These are phyloP conservation scores for Kuraishia cidri DNA, from an alignment of 805 yeast genomes.

Conservation along the genomic window DNA sequence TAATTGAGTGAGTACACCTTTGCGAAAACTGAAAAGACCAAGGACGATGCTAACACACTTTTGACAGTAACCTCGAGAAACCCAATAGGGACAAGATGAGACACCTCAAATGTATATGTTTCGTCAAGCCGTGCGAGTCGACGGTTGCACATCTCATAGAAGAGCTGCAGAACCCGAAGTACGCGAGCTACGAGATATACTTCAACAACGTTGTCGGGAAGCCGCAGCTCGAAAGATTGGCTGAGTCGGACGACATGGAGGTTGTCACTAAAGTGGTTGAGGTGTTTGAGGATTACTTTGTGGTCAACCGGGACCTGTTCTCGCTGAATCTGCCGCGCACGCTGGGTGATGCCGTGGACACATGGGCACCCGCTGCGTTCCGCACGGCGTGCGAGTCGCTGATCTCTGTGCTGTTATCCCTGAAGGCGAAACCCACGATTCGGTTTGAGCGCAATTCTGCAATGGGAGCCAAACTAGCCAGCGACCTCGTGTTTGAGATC, in stretches of 20 bases:
- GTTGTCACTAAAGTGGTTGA: constrained; percentile 71
- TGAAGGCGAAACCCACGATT: constrained; percentile 71
- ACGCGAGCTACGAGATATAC: constrained; percentile 65
- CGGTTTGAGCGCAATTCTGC: constrained; percentile 67
- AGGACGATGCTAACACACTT: too few species aligned
- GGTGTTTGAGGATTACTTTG: constrained; percentile 74
- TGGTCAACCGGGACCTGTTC: constrained; percentile 60
- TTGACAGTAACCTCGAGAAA: constrained; percentile 41
- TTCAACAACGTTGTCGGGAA: constrained; percentile 74
- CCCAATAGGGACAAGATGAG: constrained; percentile 57
- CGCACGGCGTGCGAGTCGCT: constrained; percentile 32
- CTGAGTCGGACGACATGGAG: constrained; percentile 86
- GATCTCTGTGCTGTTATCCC: constrained; percentile 53
- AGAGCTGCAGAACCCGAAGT: constrained; percentile 75
- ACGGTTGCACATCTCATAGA: constrained; percentile 49
- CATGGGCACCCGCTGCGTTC: constrained; percentile 38
- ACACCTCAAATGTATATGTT: constrained; percentile 75
- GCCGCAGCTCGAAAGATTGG: constrained; percentile 73
- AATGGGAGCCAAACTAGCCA: constrained; percentile 58
- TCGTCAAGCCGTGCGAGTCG: constrained; percentile 62
- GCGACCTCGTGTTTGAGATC: constrained; percentile 51
- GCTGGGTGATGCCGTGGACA: constrained; percentile 24
- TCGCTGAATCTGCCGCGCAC: constrained; percentile 24
- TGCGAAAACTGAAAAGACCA: too few species aligned
- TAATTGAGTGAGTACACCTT: constrained; percentile 46